A percentile compares a stretch with the other conserved stretches of the same genome.
Conservation (phyloP, 768 basidiomycete species). For the Suillus luteus region DNA sequence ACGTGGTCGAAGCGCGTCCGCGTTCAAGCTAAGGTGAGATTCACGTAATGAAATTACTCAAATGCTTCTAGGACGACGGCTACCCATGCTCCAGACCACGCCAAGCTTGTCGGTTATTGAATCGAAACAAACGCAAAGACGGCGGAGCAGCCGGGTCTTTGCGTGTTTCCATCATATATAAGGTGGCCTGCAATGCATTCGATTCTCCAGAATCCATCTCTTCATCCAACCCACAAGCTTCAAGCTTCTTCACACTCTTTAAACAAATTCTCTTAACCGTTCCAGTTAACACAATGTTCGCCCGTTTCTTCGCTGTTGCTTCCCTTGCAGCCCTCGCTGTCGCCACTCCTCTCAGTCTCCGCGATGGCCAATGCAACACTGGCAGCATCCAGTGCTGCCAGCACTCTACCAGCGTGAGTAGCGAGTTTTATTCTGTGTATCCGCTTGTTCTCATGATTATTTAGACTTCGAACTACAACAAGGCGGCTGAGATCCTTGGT, state of each 20-base stretch:
- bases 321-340: constrained; percentile 21
- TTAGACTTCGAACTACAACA: constrained; percentile 17
- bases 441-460: neutral
- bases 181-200: neutral
- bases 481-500: neutral
- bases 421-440: neutral
- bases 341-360: constrained; percentile 23
- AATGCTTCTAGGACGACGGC: no score
- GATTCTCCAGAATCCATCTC: neutral
- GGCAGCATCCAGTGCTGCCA: constrained; percentile 26
- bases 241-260: neutral
- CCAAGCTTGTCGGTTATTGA: no score
- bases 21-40: no score
- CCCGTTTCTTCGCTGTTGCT: constrained; percentile 18
- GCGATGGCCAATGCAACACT: constrained; percentile 28
- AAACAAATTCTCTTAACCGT: neutral
- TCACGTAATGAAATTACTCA: no score
- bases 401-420: constrained; percentile 17
- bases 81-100: no score
- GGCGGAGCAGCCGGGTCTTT: no score
- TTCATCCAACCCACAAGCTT: neutral
- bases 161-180: neutral
- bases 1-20: neutral
- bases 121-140: no score
- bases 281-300: neutral